Percentiles rank a stretch among this genome's conserved stretches.
These are phyloP conservation scores for Ochromonadaceae sp. DNA, from an alignment of 352 stramenopile species.

Conservation along the genomic window DNA sequence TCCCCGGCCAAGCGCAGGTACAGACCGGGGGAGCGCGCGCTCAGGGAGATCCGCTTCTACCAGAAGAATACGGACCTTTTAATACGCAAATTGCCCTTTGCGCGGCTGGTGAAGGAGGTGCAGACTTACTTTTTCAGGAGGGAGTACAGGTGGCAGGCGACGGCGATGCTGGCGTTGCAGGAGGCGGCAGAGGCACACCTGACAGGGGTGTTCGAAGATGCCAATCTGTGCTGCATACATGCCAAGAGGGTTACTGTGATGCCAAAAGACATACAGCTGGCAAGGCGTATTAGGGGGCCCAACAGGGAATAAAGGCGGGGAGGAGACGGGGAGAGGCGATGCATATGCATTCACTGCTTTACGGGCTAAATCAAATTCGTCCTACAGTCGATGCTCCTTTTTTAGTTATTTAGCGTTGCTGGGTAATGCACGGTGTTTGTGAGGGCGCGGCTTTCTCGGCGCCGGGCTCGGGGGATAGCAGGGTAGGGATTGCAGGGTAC, in stretches of 20 bases:
- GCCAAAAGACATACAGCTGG: slow-evolving; percentile 82
- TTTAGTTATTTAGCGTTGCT: no score
- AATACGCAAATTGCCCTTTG: slow-evolving; percentile 88
- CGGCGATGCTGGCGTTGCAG: slow-evolving; percentile 69
- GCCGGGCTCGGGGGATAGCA: no score
- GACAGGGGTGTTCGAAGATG: slow-evolving; percentile 82
- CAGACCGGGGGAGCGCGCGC: slow-evolving; percentile 49
- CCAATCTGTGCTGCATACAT: slow-evolving; percentile 87
- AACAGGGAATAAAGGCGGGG: no score
- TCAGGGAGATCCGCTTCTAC: slow-evolving; percentile 88
- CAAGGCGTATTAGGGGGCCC: slow-evolving; percentile 68
- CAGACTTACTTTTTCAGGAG: slow-evolving; percentile 46
- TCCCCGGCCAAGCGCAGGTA: slow-evolving; percentile 37
- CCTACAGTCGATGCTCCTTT: no score
- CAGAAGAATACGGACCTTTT: slow-evolving; percentile 87
- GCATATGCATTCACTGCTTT: no score
- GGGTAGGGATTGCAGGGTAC: no score
- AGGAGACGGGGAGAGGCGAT: no score
- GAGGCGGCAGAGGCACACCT: slow-evolving; percentile 66
- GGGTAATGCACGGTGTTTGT: no score
- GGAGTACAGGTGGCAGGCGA: slow-evolving; percentile 67
- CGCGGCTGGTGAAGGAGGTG: slow-evolving; percentile 54
- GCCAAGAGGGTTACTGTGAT: slow-evolving; percentile 86
- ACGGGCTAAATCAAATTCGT: no score
- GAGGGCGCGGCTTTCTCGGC: no score